phyloP scores from a whole-genome alignment of 768 basidiomycete genomes.

The Lentinula guzmanii region DNA sequence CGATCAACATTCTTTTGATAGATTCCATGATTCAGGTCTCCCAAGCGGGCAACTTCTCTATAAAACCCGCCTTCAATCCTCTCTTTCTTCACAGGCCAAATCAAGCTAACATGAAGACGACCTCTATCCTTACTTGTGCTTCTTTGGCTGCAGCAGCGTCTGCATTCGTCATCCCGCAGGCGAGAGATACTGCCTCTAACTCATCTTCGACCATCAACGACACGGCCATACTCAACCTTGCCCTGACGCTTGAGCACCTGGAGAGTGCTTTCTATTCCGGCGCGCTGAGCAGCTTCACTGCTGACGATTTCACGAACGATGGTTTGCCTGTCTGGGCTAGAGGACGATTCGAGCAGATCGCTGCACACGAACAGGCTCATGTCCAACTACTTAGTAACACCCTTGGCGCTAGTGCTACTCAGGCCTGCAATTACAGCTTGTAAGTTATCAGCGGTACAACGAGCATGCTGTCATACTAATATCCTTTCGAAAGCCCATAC shows the following conservation, averaged over 20 bases:
- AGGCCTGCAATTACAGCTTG: conserved; percentile 59
- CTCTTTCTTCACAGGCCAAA: neutral
- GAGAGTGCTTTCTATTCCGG: conserved; percentile 38
- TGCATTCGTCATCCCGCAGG: neutral
- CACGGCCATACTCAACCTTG: conserved; percentile 33
- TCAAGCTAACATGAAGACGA: neutral
- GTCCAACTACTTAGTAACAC: conserved; percentile 46
- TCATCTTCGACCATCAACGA: neutral
- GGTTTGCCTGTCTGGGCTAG: conserved; percentile 36
- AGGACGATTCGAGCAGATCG: conserved; percentile 45
- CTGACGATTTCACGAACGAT: conserved; percentile 36
- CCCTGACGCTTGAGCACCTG: conserved; percentile 43
- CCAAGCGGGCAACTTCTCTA: neutral
- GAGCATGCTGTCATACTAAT: neutral
- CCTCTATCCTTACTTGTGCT: neutral
- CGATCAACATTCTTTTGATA: no score
- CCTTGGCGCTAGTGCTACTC: conserved; percentile 29
- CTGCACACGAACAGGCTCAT: conserved; percentile 48
- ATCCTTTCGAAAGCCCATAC: conserved; percentile 27
- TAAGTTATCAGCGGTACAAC: conserved; percentile 18
- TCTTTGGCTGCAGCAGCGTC: neutral
- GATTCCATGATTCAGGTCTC: no score
- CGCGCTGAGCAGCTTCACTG: conserved; percentile 38
- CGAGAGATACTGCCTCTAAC: neutral
- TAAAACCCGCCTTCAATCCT: neutral